phyloP scores from a whole-genome alignment of 1,284 basidiomycete genomes.

The Puccinia polysora region DNA sequence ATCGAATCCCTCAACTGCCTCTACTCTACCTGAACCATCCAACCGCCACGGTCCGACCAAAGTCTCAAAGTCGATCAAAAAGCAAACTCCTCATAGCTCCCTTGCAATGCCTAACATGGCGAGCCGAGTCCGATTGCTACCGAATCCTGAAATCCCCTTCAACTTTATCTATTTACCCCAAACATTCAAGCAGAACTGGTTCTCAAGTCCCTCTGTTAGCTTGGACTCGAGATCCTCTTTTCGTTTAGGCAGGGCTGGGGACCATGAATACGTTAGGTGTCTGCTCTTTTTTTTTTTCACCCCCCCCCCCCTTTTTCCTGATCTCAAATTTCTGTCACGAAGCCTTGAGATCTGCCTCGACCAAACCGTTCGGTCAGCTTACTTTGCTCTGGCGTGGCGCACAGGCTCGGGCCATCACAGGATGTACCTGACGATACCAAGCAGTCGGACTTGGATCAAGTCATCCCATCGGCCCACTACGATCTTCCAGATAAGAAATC shows the following conservation, averaged over 20 bases:
- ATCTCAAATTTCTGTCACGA: background rate
- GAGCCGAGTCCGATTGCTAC: background rate
- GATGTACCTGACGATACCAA: background rate
- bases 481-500: background rate
- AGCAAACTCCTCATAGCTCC: background rate
- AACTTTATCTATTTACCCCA: conserved; percentile 24
- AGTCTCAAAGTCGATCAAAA: conserved; percentile 7
- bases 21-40: conserved; percentile 4
- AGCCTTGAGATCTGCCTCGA: background rate
- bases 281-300: background rate
- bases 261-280: conserved; percentile 36
- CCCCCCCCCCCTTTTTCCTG: background rate
- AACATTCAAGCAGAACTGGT: conserved; percentile 22
- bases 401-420: conserved; percentile 8
- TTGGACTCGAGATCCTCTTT: conserved; percentile 4
- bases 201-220: conserved; percentile 5
- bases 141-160: conserved; percentile 10
- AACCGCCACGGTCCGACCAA: background rate
- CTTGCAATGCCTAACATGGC: conserved; percentile 27
- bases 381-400: background rate
- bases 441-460: conserved; percentile 1
- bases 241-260: conserved; percentile 12
- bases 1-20: background rate
- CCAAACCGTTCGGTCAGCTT: background rate
- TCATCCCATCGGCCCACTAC: background rate